Base-by-base conservation (phyloP, 2,329 filamentous ascomycete species). In the Xylariales sp. region DNA sequence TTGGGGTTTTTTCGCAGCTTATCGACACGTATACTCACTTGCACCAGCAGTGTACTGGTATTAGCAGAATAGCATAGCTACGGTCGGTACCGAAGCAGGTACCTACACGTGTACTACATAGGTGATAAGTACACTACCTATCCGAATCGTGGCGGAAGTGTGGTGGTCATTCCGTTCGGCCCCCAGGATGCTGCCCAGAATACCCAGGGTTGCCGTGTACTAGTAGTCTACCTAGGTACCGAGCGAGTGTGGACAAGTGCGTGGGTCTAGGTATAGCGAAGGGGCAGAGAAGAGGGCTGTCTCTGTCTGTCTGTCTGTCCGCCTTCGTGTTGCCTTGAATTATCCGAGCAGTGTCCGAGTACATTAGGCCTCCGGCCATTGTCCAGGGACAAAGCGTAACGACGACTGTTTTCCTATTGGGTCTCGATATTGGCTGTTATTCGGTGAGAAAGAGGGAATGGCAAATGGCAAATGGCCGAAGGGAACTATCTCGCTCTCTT, bases 261-360 rank as follows among this genome's bases (percentile, higher is more conserved):
- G 39, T 41, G 43, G 39, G 54, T 16, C 8, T 43, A 28, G 23
- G 23, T 34, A 23, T 43, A 52, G 46, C 34, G 52, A 53, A 52
- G 18, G 16, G 9, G 9, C 30, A 7, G 18, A 16, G 8, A 53
- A 60, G 32, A 23, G 23, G 23, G 23, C 23, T 8, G 43, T 61
- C 49, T 55, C 34, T 10, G 36, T 39, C 36, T 39, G 36, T 45
- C 43, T 28, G 59, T 34, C 36, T 64, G 67, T 62, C 53, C 52
- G 67, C 63, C 67, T 64, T 55, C 36, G 36, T 41, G 60, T 61
- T 57, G 64, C 67, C 64, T 69, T 41, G 41, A 12, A 12, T 9
- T 9, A 14, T 23, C 23, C 23, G 23, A 23, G 23, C 23, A 23
- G 23, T 23, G 23, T 23, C 23, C 23, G 23, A 23, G 23, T 23